phyloP scores from a whole-genome alignment of 305 asterid genomes.

The Solanum hybrid region DNA sequence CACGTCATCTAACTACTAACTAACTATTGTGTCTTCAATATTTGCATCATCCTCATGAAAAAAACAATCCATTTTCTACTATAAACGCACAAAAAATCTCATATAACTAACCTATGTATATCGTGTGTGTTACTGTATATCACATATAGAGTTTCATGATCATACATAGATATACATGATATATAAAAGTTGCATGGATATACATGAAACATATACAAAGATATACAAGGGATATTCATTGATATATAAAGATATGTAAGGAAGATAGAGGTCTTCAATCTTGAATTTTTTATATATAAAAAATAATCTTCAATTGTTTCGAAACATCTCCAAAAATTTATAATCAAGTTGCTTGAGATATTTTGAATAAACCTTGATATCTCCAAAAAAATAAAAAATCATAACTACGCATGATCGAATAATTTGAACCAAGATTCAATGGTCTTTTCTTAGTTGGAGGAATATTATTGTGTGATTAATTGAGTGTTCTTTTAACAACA shows the following conservation, averaged over 20 bases:
- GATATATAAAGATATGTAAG: not conserved
- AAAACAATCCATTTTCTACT: not conserved
- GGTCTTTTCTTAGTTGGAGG: not conserved
- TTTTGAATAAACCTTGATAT: not conserved
- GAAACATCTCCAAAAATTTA: not conserved
- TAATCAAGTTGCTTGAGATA: not conserved
- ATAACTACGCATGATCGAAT: too few relatives aligned
- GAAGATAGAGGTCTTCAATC: not conserved
- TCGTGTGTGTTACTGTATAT: not conserved
- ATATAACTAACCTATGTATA: not conserved
- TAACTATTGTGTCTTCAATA: too few relatives aligned
- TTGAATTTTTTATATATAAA: too few relatives aligned
- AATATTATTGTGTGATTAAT: not conserved
- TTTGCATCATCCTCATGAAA: not conserved
- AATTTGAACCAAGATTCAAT: not conserved
- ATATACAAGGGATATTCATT: not conserved
- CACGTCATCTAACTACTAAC: too few relatives aligned
- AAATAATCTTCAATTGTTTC: too few relatives aligned
- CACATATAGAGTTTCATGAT: not conserved
- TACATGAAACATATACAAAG: not conserved
- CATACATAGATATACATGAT: not conserved
- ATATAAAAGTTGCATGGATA: not conserved
- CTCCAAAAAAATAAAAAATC: too few relatives aligned
- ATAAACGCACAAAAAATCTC: not conserved
- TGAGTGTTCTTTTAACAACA: not conserved